Evolutionary conservation across 225 moss, liverwort and hornwort species (phyloP).

Genomic region (Rhytidiadelphus loreus): DNA sequence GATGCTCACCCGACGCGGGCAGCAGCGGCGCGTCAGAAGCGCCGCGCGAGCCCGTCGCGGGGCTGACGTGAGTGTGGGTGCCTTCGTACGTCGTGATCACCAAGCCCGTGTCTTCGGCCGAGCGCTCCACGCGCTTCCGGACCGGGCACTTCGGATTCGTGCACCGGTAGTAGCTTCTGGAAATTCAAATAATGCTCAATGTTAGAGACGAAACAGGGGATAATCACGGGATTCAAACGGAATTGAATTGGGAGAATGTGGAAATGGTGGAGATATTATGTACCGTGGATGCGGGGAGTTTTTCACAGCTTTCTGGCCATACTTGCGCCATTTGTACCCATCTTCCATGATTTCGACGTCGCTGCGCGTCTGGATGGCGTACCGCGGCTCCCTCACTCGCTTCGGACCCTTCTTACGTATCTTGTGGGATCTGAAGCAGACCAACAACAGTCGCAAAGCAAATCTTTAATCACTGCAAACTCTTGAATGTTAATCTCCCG

Average conservation of each 20-base stretch:
- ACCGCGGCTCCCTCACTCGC: slow-evolving; percentile 44
- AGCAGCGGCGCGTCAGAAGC: slow-evolving; percentile 34
- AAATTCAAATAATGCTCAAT: background rate
- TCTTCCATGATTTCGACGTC: slow-evolving; percentile 61
- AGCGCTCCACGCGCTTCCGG: slow-evolving; percentile 49
- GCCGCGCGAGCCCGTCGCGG: slow-evolving; percentile 35
- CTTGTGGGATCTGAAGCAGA: slow-evolving; percentile 15
- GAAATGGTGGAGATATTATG: background rate
- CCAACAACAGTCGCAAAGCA: background rate
- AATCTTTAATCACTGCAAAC: background rate
- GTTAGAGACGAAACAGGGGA: background rate
- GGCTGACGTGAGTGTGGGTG: slow-evolving; percentile 44
- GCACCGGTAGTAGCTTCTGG: slow-evolving; percentile 55
- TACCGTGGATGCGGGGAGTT: slow-evolving; percentile 54
- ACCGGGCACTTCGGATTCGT: slow-evolving; percentile 53
- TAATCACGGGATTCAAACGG: background rate
- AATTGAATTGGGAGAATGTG: background rate
- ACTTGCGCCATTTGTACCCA: slow-evolving; percentile 57
- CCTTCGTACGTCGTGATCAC: slow-evolving; percentile 58
- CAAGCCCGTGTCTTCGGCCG: slow-evolving; percentile 37
- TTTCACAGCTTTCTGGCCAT: slow-evolving; percentile 59
- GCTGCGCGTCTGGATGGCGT: slow-evolving; percentile 49
- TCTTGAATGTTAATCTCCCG: background rate
- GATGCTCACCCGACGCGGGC: slow-evolving; percentile 34
- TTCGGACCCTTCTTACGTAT: slow-evolving; percentile 40